Percentiles rank a stretch among this genome's conserved stretches.
phyloP scores from a whole-genome alignment of 140 eudicot species.

The Artemisia princeps region DNA sequence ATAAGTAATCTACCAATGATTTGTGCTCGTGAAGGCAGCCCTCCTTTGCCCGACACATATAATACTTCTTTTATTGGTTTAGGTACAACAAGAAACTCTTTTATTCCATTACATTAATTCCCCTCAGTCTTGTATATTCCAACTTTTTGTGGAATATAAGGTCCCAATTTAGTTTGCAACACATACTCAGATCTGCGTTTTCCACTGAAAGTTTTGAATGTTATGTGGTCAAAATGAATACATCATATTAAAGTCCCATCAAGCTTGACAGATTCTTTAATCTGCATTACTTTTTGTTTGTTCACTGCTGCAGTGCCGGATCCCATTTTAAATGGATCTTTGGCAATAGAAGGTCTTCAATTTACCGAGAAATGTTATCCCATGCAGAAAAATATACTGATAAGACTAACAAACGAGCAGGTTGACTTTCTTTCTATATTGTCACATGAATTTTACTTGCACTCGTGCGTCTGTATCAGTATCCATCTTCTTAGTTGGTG shows the following conservation, averaged over 20 bases:
- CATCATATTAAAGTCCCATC: neutral
- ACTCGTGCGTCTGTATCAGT: neutral
- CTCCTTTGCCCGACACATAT: slow-evolving; percentile 43
- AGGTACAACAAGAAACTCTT: slow-evolving; percentile 25
- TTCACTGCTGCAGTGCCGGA: slow-evolving; percentile 26
- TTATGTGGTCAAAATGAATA: neutral
- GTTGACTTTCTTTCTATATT: slow-evolving; percentile 23
- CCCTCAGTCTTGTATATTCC: neutral
- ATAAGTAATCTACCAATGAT: slow-evolving; percentile 38
- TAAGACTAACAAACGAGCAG: slow-evolving; percentile 38
- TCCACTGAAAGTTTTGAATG: neutral
- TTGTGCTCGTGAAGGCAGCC: slow-evolving; percentile 51
- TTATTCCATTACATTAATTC: neutral
- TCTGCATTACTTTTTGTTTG: slow-evolving; percentile 11
- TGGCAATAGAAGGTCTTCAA: slow-evolving; percentile 36
- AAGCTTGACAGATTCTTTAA: slow-evolving; percentile 6
- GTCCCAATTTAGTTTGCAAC: slow-evolving; percentile 17
- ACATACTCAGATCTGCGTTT: neutral
- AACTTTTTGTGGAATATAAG: neutral
- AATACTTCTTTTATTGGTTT: slow-evolving; percentile 28
- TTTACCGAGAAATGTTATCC: slow-evolving; percentile 35
- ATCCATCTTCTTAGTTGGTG: slow-evolving; percentile 5
- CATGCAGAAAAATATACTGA: slow-evolving; percentile 31
- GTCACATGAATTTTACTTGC: neutral
- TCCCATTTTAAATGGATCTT: slow-evolving; percentile 36